phyloP scores from a whole-genome alignment of 257 asterid genomes.

The Solanum medicagineum region DNA sequence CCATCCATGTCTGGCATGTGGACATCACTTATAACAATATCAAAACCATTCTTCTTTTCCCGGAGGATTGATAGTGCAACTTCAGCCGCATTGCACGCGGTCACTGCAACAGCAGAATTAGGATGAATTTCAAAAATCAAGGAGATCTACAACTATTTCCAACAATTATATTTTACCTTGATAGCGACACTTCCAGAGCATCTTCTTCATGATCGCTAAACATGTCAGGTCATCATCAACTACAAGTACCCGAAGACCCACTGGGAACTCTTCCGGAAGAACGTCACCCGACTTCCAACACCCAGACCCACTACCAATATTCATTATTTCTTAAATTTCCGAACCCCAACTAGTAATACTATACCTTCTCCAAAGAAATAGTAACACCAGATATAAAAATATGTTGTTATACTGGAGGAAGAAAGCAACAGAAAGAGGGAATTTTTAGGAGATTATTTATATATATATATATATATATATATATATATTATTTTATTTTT shows the following conservation, averaged over 20 bases:
- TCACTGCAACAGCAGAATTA: conserved; percentile 31
- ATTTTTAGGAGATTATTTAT: conserved; percentile 6
- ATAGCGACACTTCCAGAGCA: conserved; percentile 67
- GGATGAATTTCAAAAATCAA: too few relatives aligned
- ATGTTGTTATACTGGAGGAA: background rate
- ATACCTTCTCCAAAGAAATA: too few relatives aligned
- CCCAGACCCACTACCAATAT: conserved; percentile 38
- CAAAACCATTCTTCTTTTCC: conserved; percentile 60
- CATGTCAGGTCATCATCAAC: conserved; percentile 97
- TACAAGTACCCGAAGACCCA: conserved; percentile 76
- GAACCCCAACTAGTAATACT: background rate
- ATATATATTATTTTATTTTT: too few relatives aligned
- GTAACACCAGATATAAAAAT: too few relatives aligned
- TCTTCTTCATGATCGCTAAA: conserved; percentile 80
- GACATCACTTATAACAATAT: conserved; percentile 86
- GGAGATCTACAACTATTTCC: background rate
- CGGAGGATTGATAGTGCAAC: conserved; percentile 53
- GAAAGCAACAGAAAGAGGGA: background rate
- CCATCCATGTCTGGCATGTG: conserved; percentile 99
- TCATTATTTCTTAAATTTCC: conserved; percentile 33
- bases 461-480: background rate
- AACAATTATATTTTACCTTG: conserved; percentile 34
- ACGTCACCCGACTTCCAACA: conserved; percentile 57
- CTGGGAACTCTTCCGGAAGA: conserved; percentile 74
- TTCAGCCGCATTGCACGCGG: conserved; percentile 77